Evolutionary conservation across 2,329 filamentous ascomycete genomes (phyloP), one percentile per base, ranked within the genome.

Genomic region (Alternaria sp.): DNA sequence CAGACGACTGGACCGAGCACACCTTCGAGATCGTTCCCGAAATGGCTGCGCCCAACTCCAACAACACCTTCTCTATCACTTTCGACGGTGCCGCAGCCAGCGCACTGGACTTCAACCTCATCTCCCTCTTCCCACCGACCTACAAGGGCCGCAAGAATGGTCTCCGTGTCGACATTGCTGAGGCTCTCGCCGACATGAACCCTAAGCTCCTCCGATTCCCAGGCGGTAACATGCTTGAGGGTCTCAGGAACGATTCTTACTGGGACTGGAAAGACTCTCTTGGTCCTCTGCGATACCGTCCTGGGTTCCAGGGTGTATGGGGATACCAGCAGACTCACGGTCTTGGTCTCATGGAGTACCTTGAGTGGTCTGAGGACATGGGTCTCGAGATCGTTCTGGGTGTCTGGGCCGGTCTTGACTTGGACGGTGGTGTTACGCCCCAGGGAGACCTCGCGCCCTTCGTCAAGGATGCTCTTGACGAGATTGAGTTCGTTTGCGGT

Each of bases 71-170:
- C 57, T 78, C 80, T 3, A 75, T 87, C 53, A 85, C 83, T 3
- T 84, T 85, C 32, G 83, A 86, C 71, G 76, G 64, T 55, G 67
- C 67, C 9, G 59, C 68, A 55, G 56, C 62, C 25, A 73, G 70
- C n/a, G 70, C 69, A 17, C 67, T 79, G 2, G 75, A 78, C 57
- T 86, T 87, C 74, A 83, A 84, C 62, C 73, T 87, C 17, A 83
- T 87, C 63, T 84, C 82, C 53, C 72, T 87, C 40, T 87, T 86
- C 74, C 84, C 84, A 2, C 84, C 85, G 5, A 87, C 85, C 1
- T 87, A 84, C 81, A 86, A 86, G 55, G 71, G 82, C 63, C 79
- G 85, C 17, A 80, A 81, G 56, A 87, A 87, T 68, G 85, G 85
- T 17, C 73, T 86, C 45, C 79, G 85, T 9, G 75, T 81, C 36